phyloP scores from a whole-genome alignment of 106 monocot genomes.

The Acanthochlamys bracteata region DNA sequence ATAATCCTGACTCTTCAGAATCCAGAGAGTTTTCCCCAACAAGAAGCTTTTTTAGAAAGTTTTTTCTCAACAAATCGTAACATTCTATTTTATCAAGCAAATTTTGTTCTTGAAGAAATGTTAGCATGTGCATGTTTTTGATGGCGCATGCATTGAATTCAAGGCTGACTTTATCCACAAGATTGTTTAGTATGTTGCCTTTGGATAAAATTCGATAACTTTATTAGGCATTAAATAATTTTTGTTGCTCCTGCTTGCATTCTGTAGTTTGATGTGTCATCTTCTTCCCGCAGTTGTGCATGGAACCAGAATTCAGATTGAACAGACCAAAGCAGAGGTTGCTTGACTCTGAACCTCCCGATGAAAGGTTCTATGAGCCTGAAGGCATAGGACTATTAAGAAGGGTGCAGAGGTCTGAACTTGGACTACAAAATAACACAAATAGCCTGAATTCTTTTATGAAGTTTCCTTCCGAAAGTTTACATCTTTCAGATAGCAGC shows the following conservation, averaged over 20 bases:
- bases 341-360: slow-evolving; percentile 47
- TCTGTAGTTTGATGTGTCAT: not conserved
- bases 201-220: too few relatives aligned
- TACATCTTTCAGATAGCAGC: slow-evolving; percentile 56
- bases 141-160: too few relatives aligned
- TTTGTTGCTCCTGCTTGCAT: not conserved
- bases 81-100: too few relatives aligned
- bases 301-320: slow-evolving; percentile 75
- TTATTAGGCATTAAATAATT: not conserved
- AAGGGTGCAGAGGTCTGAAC: slow-evolving; percentile 78
- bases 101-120: too few relatives aligned
- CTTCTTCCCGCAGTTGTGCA: slow-evolving; percentile 37
- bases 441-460: not conserved
- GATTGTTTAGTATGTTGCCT: too few relatives aligned
- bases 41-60: too few relatives aligned
- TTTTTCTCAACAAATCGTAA: too few relatives aligned
- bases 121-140: too few relatives aligned
- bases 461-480: not conserved
- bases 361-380: slow-evolving; percentile 63
- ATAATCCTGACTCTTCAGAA: too few relatives aligned
- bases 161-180: too few relatives aligned
- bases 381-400: slow-evolving; percentile 51
- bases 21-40: too few relatives aligned
- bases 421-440: not conserved
- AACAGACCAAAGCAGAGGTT: slow-evolving; percentile 47